phyloP scores from a whole-genome alignment of 306 rosid genomes.

The Pachyrhizus erosus region DNA sequence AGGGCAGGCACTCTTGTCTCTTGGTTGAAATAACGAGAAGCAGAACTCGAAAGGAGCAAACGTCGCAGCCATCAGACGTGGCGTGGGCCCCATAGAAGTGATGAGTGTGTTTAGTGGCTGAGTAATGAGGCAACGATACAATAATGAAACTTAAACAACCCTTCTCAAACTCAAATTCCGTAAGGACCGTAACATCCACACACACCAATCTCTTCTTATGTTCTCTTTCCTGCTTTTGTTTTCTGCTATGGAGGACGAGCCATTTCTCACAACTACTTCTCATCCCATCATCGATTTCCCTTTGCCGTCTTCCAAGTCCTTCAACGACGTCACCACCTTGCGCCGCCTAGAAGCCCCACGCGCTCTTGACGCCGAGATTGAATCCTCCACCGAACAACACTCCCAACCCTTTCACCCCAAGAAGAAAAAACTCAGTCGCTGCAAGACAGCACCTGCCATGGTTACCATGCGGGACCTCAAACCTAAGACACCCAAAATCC shows the following conservation, averaged over 20 bases:
- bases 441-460: conserved; percentile 87
- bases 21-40: not conserved
- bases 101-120: conserved; percentile 1
- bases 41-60: no score
- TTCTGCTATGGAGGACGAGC: conserved; percentile 59
- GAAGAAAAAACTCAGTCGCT: conserved; percentile 65
- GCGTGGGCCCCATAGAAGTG: conserved; percentile 28
- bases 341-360: not conserved
- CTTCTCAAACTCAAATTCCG: not conserved
- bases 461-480: conserved; percentile 50
- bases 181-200: not conserved
- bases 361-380: conserved; percentile 33
- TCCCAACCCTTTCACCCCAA: not conserved
- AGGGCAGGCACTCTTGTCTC: not conserved
- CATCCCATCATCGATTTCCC: conserved; percentile 40
- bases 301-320: conserved; percentile 45
- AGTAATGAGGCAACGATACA: not conserved
- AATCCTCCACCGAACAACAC: conserved; percentile 24
- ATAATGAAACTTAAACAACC: not conserved
- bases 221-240: not conserved
- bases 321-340: conserved; percentile 42
- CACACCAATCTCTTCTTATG: conserved; percentile 7
- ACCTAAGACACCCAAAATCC: conserved; percentile 48
- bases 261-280: conserved; percentile 50
- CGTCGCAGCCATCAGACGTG: not conserved